Evolutionary conservation across 768 basidiomycete species (phyloP), one percentile per base, ranked within the genome.

Genomic region (Goffeauzyma gilvescens): DNA sequence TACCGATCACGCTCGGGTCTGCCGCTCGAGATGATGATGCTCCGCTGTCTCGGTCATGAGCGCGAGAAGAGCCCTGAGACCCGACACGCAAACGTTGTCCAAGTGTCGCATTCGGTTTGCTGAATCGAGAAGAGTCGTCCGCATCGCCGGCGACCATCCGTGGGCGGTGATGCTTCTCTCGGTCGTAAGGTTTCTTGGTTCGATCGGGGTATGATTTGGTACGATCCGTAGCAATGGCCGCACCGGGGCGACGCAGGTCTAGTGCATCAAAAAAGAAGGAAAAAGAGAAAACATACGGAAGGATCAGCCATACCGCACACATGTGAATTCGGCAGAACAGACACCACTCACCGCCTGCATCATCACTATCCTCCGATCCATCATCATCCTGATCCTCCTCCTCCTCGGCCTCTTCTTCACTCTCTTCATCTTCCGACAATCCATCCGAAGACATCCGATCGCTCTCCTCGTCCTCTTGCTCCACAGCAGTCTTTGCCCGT

Each of bases 381-480:
- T 58, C 55, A 14, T 50, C 50, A 12, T 44, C 42, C 14, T 51
- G 44, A 6, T 49, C 50, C 13, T 23, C 27, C 13, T 32, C 34
- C 23, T 50, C 55, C 9, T 56, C 54, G 44, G 37, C 45, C 20
- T 54, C 58, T 6, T 26, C 28, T 5, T 51, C 50, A 32, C 34
- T 42, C 22, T 45, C 42, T n/a, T n/a, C n/a, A 18, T 45, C 50
- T n/a, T 55, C 55, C 24, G 50, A 50, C 40, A 59, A 46, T 42
- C 49, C 53, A 41, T 54, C 62, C 37, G 57, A 61, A 5, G 63
- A 64, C 23, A 47, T 50, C 9, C 56, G 75, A 46, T 84, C 81
- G 51, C 78, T 82, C 58, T 85, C 82, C 14, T 87, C 87, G 23
- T 82, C 82, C 51, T 89, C 84, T 26, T 82, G 76, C 55, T 87